Percentiles rank a stretch among this genome's conserved stretches.
These are phyloP conservation scores for Pelargonium citronellum DNA, from an alignment of 441 rosid genomes.

Conservation along the genomic window DNA sequence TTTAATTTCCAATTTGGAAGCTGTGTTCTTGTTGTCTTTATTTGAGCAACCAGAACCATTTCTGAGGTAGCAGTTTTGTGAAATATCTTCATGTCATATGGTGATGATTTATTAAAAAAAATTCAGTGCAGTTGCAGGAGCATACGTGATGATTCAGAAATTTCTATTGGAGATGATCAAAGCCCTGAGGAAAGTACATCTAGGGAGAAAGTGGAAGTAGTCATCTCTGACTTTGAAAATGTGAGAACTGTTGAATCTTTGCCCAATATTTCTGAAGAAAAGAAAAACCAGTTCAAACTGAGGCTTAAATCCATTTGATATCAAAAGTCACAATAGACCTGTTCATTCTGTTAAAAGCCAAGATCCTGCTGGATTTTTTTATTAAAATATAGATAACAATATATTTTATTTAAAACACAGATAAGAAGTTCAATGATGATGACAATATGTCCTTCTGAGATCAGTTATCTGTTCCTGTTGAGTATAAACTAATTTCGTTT, in stretches of 20 bases:
- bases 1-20: constrained; percentile 22
- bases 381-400: not conserved
- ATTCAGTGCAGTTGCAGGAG: constrained; percentile 39
- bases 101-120: constrained; percentile 14
- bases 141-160: constrained; percentile 53
- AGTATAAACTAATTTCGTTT: not conserved
- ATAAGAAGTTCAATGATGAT: not conserved
- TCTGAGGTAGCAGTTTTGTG: not conserved
- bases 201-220: constrained; percentile 37
- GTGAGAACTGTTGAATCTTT: constrained; percentile 35
- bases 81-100: not conserved
- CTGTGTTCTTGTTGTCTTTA: constrained; percentile 26
- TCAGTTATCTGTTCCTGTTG: not conserved
- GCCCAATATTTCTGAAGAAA: not conserved
- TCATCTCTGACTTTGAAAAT: constrained; percentile 29
- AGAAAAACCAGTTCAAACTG: not conserved
- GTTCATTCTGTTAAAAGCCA: not conserved
- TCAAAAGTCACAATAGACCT: not conserved
- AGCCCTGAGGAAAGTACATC: constrained; percentile 43
- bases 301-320: not conserved
- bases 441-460: not conserved
- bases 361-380: not conserved
- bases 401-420: not conserved
- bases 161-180: constrained; percentile 47
- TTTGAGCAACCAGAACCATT: constrained; percentile 35